A percentile compares a stretch with the other conserved stretches of the same genome.
Evolutionary conservation across 768 basidiomycete species (phyloP).

Genomic region (Suillus ampliporus): DNA sequence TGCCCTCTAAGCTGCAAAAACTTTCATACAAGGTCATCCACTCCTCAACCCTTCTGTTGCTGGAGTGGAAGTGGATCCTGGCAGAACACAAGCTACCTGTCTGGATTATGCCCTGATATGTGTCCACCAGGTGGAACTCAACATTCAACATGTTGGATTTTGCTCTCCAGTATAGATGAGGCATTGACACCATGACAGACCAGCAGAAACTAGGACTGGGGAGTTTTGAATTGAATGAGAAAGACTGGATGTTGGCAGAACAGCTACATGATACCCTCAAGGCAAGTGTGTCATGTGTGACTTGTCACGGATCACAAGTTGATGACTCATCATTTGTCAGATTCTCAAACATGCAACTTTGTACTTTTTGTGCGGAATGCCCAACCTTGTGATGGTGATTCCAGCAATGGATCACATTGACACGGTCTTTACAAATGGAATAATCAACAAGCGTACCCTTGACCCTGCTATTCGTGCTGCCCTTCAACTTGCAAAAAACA

Average conservation of each 20-base stretch:
- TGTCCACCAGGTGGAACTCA: constrained; percentile 24
- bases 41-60: constrained; percentile 29
- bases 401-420: constrained; percentile 45
- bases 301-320: neutral
- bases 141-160: constrained; percentile 29
- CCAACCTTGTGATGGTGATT: constrained; percentile 39
- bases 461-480: constrained; percentile 12
- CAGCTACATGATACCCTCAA: constrained; percentile 27
- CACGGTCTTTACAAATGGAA: neutral
- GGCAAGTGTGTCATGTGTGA: constrained; percentile 15
- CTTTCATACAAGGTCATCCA: constrained; percentile 20
- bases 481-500: constrained; percentile 24
- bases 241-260: constrained; percentile 29
- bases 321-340: constrained; percentile 11
- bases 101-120: constrained; percentile 17
- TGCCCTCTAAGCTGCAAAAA: constrained; percentile 8
- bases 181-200: constrained; percentile 20
- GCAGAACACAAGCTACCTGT: constrained; percentile 12
- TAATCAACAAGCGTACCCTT: neutral
- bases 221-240: constrained; percentile 13
- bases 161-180: no score
- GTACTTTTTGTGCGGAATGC: constrained; percentile 35
- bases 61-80: constrained; percentile 22
- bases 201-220: constrained; percentile 18
- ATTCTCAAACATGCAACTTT: constrained; percentile 27